These are phyloP conservation scores for Fusarium goolgardi DNA, from an alignment of 2,329 filamentous ascomycete species.

Conservation along the genomic window DNA sequence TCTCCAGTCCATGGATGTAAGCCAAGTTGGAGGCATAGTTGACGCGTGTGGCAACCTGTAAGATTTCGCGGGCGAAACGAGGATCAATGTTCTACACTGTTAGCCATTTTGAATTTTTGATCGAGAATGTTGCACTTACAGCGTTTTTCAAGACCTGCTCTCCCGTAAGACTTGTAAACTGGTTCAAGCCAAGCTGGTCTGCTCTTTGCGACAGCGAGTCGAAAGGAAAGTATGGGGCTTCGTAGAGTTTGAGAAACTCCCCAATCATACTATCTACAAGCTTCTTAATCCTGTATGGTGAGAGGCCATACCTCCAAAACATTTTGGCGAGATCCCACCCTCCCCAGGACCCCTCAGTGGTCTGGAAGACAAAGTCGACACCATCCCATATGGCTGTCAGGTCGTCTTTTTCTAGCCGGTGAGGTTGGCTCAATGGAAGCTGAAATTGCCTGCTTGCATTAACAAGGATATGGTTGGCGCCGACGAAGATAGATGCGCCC, in stretches of 20 bases:
- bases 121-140: constrained; percentile 48
- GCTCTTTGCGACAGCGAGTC: constrained; percentile 76
- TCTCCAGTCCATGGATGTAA: constrained; percentile 88
- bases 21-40: constrained; percentile 93
- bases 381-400: constrained; percentile 89
- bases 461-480: constrained; percentile 83
- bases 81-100: constrained; percentile 63
- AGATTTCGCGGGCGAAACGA: constrained; percentile 79
- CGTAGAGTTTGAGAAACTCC: constrained; percentile 83
- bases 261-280: constrained; percentile 77
- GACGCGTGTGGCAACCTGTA: constrained; percentile 91
- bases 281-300: constrained; percentile 77
- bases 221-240: constrained; percentile 86
- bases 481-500: constrained; percentile 91
- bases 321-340: constrained; percentile 88
- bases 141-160: constrained; percentile 76
- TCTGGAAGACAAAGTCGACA: constrained; percentile 74
- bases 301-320: constrained; percentile 85
- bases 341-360: constrained; percentile 67
- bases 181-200: constrained; percentile 73
- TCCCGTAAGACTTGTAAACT: constrained; percentile 77
- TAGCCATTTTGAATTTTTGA: not conserved
- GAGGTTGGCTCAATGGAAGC: constrained; percentile 66
- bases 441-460: constrained; percentile 77
- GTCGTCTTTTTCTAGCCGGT: constrained; percentile 61